Evolutionary conservation across 2,329 filamentous ascomycete genomes (phyloP).

Genomic region (Stagonosporopsis rhizophila): DNA sequence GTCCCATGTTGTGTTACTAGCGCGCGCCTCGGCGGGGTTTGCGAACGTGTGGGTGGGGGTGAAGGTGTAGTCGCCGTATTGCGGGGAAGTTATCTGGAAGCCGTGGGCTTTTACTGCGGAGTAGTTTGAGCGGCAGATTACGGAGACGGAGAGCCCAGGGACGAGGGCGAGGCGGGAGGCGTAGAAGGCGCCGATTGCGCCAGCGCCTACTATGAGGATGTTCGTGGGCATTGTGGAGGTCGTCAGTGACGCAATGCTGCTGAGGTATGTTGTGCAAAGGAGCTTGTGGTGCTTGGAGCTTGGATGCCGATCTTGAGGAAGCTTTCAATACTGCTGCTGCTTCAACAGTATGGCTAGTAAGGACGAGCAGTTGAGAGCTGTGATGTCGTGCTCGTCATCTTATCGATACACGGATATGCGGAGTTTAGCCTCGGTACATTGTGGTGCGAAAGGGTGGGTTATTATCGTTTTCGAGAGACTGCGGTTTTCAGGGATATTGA

Average conservation of each 20-base stretch:
- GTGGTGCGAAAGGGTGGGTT: not conserved
- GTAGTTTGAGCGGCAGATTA: conserved; percentile 79
- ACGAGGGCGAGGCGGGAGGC: conserved; percentile 71
- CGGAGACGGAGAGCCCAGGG: conserved; percentile 65
- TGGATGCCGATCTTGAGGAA: not conserved
- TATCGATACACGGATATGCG: conserved; percentile 20
- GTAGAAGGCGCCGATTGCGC: conserved; percentile 76
- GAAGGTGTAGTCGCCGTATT: conserved; percentile 73
- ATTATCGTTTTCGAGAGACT: not conserved
- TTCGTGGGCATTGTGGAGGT: conserved; percentile 51
- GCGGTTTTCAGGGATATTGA: not conserved
- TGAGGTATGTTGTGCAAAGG: not conserved
- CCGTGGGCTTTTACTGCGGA: conserved; percentile 66
- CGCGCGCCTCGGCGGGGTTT: conserved; percentile 63
- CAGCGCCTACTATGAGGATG: conserved; percentile 72
- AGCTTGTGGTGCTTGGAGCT: not conserved
- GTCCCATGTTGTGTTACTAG: conserved; percentile 61
- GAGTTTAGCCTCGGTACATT: conserved; percentile 24
- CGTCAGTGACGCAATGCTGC: not conserved
- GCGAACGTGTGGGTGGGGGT: conserved; percentile 67
- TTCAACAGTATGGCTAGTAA: not conserved
- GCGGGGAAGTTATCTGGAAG: conserved; percentile 69
- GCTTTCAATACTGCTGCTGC: not conserved
- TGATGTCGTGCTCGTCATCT: conserved; percentile 16
- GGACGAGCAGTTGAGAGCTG: not conserved